Percentiles rank a stretch among this genome's conserved stretches.
Conservation (phyloP, 2,329 filamentous ascomycete genomes). For the Hypoxylon sp. region DNA sequence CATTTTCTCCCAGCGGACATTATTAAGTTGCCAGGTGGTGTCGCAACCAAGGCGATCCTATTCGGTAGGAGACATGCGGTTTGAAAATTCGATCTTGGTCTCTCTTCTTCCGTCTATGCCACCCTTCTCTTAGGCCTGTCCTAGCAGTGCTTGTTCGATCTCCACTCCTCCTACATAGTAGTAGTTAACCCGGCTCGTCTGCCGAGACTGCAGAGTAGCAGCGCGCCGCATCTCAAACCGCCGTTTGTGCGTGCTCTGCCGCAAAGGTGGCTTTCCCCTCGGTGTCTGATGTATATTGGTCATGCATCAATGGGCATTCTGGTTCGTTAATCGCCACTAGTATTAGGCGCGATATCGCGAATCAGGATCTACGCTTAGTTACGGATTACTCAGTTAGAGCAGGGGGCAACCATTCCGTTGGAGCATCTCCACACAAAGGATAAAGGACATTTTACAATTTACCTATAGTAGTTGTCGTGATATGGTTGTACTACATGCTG, state of each 20-base stretch:
- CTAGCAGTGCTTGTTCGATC: conserved; percentile 22
- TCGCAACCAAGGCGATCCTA: conserved; percentile 29
- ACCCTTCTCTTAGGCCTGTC: conserved; percentile 13
- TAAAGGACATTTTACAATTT: neutral
- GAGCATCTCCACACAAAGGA: conserved; percentile 13
- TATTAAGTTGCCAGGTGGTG: conserved; percentile 31
- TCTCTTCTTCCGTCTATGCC: conserved; percentile 11
- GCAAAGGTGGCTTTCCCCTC: conserved; percentile 21
- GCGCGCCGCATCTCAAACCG: conserved; percentile 34
- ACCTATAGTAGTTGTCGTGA: neutral
- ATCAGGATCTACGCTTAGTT: conserved; percentile 4
- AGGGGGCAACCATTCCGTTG: conserved; percentile 3
- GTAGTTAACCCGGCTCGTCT: conserved; percentile 11
- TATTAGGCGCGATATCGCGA: conserved; percentile 3
- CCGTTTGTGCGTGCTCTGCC: conserved; percentile 30
- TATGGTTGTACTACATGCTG: neutral
- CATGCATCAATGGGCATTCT: conserved; percentile 17
- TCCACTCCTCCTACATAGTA: conserved; percentile 17
- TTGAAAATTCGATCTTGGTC: conserved; percentile 25
- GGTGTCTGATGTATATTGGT: conserved; percentile 35
- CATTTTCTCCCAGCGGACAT: conserved; percentile 30
- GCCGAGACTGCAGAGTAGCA: conserved; percentile 36
- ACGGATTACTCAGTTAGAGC: conserved; percentile 6
- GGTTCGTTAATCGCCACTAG: conserved; percentile 5
- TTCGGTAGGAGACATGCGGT: conserved; percentile 18